Base-by-base conservation (phyloP, 108 stramenopile genomes). In the Cylindrotheca closterium region DNA sequence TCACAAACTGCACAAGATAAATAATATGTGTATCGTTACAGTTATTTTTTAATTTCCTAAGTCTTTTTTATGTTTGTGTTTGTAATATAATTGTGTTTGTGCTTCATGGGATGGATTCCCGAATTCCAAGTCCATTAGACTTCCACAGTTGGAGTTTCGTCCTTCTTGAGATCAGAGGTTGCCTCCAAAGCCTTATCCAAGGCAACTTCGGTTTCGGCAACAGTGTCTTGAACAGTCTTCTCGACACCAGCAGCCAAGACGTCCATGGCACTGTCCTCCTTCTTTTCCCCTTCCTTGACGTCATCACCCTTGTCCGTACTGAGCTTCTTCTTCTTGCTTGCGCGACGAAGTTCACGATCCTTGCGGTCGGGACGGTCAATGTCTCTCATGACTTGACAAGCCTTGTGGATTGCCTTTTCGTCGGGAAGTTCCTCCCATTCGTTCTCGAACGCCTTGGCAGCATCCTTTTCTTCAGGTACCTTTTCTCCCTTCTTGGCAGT, bases 361-460 rank as follows among this genome's bases (percentile, higher is more conserved):
- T 77, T 68, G 2, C 80, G 76, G 63, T 82, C 78, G 53, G 77
- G 78, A 27, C 83, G 67, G 30, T 81, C 70, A 49, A 83, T 76
- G 58, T 90, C 89, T 47, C 89, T 24, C 88, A 90, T 79, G 8
- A 84, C 85, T 70, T 90, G 89, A 59, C 79, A 77, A 15, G 85
- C 84, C 78, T 90, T 90, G 31, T 84, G 75, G 63, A 79, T 76
- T 8, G 85, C 78, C 45, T 79, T 82, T 21, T 87, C 85, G 25
- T 79, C 70, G 18, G 60, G 34, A 18, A 90, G 62, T 74, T 87
- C 84, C 42, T 81, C 81, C 89, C 89, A 90, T 32, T 73, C 73
- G 17, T 68, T 79, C 21, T 79, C 50, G 54, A 58, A 21, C 32
- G 19, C 27, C 28, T 51, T 64, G 50, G 18, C 19, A 23, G 45